Evolutionary conservation across 352 stramenopile species (phyloP).

Genomic region (Paralagenidium karlingii): DNA sequence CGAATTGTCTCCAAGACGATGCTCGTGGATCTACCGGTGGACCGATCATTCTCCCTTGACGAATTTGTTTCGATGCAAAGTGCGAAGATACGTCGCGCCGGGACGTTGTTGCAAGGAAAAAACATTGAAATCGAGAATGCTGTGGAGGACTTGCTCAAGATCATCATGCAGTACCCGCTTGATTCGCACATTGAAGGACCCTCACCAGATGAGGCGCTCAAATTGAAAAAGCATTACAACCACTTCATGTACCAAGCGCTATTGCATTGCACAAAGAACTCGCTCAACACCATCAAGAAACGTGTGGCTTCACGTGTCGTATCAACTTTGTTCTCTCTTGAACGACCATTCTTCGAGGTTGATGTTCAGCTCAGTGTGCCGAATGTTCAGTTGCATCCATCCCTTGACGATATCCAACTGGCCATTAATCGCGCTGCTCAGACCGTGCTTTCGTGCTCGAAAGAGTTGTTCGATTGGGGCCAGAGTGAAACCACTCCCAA

Average conservation of each 20-base stretch:
- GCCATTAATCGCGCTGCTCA: slow-evolving; percentile 96
- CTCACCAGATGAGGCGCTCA: slow-evolving; percentile 88
- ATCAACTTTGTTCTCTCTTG: slow-evolving; percentile 83
- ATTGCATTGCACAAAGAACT: slow-evolving; percentile 96
- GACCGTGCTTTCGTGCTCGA: slow-evolving; percentile 95
- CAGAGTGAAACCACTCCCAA: slow-evolving; percentile 44
- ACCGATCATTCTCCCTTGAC: slow-evolving; percentile 94
- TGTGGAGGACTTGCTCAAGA: slow-evolving; percentile 94
- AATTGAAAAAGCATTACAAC: slow-evolving; percentile 98
- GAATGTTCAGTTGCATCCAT: slow-evolving; percentile 89
- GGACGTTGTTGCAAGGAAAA: slow-evolving; percentile 91
- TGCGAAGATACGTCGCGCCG: slow-evolving; percentile 86
- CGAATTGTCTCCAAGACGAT: slow-evolving; percentile 96
- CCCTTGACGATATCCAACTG: slow-evolving; percentile 95
- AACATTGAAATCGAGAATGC: slow-evolving; percentile 98
- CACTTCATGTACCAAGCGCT: slow-evolving; percentile 99
- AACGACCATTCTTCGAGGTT: slow-evolving; percentile 97
- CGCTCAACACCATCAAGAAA: slow-evolving; percentile 97
- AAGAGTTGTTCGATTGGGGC: slow-evolving; percentile 93
- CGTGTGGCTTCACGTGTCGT: slow-evolving; percentile 87
- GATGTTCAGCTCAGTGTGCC: slow-evolving; percentile 93
- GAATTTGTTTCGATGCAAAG: slow-evolving; percentile 98
- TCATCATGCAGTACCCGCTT: slow-evolving; percentile 91
- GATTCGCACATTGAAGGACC: slow-evolving; percentile 93
- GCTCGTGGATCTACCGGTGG: slow-evolving; percentile 93